phyloP scores from a whole-genome alignment of 1,139 yeast species.

The Blastobotrys ciferrii region DNA sequence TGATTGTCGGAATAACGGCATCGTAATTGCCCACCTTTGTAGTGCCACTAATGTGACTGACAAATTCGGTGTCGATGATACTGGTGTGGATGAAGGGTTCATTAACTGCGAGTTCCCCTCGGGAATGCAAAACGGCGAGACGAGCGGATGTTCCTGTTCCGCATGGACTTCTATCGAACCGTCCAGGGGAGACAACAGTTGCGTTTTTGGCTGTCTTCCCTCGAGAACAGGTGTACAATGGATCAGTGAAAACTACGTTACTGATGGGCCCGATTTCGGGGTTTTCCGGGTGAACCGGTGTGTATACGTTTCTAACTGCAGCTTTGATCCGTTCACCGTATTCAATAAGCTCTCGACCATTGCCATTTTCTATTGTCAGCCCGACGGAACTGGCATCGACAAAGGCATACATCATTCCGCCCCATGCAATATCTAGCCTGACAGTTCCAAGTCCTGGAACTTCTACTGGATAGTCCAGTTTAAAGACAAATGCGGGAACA shows the following conservation, averaged over 20 bases:
- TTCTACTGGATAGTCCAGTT: neutral
- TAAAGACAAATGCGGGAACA: neutral
- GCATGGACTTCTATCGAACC: neutral
- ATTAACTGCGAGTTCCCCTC: neutral
- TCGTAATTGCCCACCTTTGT: neutral
- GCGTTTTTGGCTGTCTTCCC: conserved; percentile 4
- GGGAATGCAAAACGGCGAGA: neutral
- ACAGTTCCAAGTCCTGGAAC: conserved; percentile 1
- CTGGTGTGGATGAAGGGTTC: conserved; percentile 1
- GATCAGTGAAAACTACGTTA: neutral
- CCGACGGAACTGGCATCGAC: conserved; percentile 1
- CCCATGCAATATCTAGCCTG: conserved; percentile 1
- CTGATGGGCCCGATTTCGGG: conserved; percentile 1
- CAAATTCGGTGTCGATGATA: conserved; percentile 5
- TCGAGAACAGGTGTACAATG: neutral
- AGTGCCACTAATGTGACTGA: neutral
- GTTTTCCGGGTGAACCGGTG: conserved; percentile 2
- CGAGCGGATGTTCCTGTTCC: conserved; percentile 1
- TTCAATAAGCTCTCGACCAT: conserved; percentile 1
- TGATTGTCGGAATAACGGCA: neutral
- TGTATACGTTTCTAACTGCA: neutral
- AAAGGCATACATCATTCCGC: conserved; percentile 4
- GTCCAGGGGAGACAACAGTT: neutral
- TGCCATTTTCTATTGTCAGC: neutral
- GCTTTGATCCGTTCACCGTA: conserved; percentile 3